Conservation (phyloP, 1,284 basidiomycete genomes). For the Leccinum pachyderme region DNA sequence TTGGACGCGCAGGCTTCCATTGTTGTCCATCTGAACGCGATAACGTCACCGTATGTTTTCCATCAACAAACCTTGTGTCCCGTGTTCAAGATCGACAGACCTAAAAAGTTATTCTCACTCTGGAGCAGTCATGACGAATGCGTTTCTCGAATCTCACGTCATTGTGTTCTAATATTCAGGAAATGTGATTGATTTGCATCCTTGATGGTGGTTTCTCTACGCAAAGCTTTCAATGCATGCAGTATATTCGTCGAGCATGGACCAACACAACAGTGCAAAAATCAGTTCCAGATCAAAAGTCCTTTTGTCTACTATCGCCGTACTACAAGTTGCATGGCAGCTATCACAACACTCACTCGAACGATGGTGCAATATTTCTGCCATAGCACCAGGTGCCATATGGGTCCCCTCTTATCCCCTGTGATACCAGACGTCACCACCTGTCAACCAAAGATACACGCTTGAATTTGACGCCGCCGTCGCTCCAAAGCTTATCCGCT, state of each 20-base stretch:
- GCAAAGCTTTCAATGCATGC: background rate
- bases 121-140: background rate
- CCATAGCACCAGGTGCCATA: background rate
- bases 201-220: background rate
- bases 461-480: background rate
- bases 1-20: background rate
- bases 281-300: background rate
- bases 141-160: background rate
- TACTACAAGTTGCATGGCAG: background rate
- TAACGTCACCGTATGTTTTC: background rate
- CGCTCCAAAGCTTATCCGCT: background rate
- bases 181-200: background rate
- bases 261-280: background rate
- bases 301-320: background rate
- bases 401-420: slow-evolving; percentile 3
- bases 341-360: background rate
- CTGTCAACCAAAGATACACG: background rate
- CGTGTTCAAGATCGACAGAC: background rate
- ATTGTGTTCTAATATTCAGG: background rate
- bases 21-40: background rate
- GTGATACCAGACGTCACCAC: background rate
- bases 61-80: background rate
- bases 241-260: background rate
- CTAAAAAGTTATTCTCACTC: background rate
- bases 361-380: too few species aligned